A percentile compares a stretch with the other conserved stretches of the same genome.
phyloP scores from a whole-genome alignment of 768 basidiomycete species.

The Coprinellus aureogranulatus region DNA sequence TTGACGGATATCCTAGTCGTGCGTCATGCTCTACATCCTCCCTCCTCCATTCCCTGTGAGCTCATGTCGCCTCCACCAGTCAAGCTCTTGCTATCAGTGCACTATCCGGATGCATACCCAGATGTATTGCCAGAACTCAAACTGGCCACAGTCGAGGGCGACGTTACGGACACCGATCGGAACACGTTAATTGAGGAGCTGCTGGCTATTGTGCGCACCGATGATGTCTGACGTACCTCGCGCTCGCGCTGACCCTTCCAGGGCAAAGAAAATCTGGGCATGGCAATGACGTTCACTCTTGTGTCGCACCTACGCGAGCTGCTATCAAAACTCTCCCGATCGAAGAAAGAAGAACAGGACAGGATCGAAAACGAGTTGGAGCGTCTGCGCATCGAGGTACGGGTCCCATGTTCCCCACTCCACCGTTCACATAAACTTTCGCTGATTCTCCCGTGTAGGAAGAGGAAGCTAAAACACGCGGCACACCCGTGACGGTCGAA shows the following conservation, averaged over 20 bases:
- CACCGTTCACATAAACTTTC: not conserved
- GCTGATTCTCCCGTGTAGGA: slow-evolving; percentile 47
- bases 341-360: slow-evolving; percentile 53
- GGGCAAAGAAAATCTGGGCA: slow-evolving; percentile 86
- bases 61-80: slow-evolving; percentile 44
- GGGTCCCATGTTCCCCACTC: slow-evolving; percentile 10
- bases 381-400: slow-evolving; percentile 72
- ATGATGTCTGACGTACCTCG: slow-evolving; percentile 1
- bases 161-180: slow-evolving; percentile 57
- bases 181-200: slow-evolving; percentile 55
- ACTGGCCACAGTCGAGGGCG: slow-evolving; percentile 60
- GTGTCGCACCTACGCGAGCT: slow-evolving; percentile 82
- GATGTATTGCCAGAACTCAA: slow-evolving; percentile 74
- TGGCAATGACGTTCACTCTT: slow-evolving; percentile 98
- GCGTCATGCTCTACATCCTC: not conserved
- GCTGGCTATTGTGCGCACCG: slow-evolving; percentile 30
- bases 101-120: slow-evolving; percentile 82
- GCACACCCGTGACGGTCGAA: slow-evolving; percentile 85
- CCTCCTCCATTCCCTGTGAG: too few species aligned
- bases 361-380: slow-evolving; percentile 72
- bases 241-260: slow-evolving; percentile 21
- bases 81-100: slow-evolving; percentile 65
- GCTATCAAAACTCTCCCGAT: slow-evolving; percentile 60
- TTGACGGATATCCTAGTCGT: slow-evolving; percentile 40
- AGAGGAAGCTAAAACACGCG: slow-evolving; percentile 82